Conservation (phyloP, 352 stramenopile genomes). For the Phytophthora tentaculata region DNA sequence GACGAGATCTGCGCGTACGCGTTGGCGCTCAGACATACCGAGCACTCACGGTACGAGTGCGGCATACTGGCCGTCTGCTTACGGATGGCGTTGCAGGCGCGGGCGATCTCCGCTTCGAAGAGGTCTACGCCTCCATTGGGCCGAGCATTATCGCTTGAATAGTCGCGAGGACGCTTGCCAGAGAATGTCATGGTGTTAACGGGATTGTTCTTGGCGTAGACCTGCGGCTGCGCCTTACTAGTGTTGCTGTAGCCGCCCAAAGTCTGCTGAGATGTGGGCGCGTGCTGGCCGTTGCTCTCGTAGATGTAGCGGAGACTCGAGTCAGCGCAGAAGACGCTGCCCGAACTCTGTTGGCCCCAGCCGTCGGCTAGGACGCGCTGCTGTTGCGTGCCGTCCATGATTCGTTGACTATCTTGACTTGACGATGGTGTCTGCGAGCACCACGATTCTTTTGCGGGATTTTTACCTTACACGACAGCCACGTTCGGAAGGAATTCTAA, state of each 20-base stretch:
- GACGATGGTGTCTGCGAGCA: conserved; percentile 14
- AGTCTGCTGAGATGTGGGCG: conserved; percentile 1
- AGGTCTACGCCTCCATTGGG: conserved; percentile 49
- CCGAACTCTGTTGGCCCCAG: conserved; percentile 58
- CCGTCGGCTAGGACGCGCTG: conserved; percentile 75
- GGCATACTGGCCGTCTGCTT: conserved; percentile 52
- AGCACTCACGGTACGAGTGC: conserved; percentile 72
- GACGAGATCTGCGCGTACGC: conserved; percentile 69
- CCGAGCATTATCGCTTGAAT: conserved; percentile 20
- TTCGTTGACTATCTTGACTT: conserved; percentile 13
- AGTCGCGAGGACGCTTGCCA: conserved; percentile 38
- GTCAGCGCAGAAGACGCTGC: conserved; percentile 83
- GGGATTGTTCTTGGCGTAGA: conserved; percentile 13
- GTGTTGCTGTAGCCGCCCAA: not conserved
- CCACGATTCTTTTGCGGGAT: conserved; percentile 18
- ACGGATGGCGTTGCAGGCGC: conserved; percentile 57
- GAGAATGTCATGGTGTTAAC: conserved; percentile 26
- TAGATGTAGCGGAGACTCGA: conserved; percentile 86
- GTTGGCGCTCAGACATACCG: conserved; percentile 75
- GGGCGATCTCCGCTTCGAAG: conserved; percentile 71
- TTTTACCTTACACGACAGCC: conserved; percentile 24
- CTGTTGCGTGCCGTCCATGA: conserved; percentile 42
- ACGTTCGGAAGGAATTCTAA: conserved; percentile 27
- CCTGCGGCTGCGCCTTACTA: conserved; percentile 4
- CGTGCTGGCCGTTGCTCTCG: conserved; percentile 41